A percentile compares a stretch with the other conserved stretches of the same genome.
Evolutionary conservation across 2,329 filamentous ascomycete species (phyloP).

Genomic region (Fusarium praegraminearum): DNA sequence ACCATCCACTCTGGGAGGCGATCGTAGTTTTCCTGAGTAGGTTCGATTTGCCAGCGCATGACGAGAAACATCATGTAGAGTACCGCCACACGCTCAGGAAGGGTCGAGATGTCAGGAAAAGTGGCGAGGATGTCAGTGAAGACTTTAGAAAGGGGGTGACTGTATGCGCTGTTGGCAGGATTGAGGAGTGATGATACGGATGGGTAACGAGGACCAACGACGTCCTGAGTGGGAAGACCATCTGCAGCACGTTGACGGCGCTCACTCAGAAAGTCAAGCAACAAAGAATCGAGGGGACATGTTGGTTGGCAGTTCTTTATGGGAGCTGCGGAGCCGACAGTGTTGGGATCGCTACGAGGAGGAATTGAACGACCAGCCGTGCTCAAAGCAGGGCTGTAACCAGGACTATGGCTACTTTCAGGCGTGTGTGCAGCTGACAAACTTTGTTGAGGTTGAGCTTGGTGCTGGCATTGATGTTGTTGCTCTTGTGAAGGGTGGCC

Average conservation of each 20-base stretch:
- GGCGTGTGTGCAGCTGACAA: constrained; percentile 38
- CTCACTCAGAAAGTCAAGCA: constrained; percentile 82
- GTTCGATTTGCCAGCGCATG: constrained; percentile 87
- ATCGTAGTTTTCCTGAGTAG: constrained; percentile 82
- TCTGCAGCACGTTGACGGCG: constrained; percentile 74
- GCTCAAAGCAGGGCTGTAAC: constrained; percentile 40
- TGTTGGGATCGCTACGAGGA: constrained; percentile 36
- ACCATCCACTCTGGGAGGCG: constrained; percentile 79
- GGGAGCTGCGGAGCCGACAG: constrained; percentile 49
- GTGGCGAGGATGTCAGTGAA: constrained; percentile 86
- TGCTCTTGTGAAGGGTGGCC: constrained; percentile 34
- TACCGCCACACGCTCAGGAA: constrained; percentile 85
- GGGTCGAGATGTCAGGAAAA: constrained; percentile 82
- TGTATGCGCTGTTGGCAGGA: constrained; percentile 69
- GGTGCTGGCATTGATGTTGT: constrained; percentile 32
- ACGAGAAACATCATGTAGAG: constrained; percentile 89
- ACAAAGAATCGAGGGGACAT: constrained; percentile 81
- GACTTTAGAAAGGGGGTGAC: constrained; percentile 84
- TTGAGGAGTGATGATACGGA: constrained; percentile 84
- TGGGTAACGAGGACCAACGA: constrained; percentile 83
- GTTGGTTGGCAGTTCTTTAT: constrained; percentile 75
- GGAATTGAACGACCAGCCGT: constrained; percentile 21
- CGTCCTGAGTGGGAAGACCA: constrained; percentile 71
- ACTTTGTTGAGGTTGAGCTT: constrained; percentile 20
- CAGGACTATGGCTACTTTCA: constrained; percentile 41